Evolutionary conservation across 176 grass and related monocot genomes (phyloP).

Genomic region (Musa itinerans): DNA sequence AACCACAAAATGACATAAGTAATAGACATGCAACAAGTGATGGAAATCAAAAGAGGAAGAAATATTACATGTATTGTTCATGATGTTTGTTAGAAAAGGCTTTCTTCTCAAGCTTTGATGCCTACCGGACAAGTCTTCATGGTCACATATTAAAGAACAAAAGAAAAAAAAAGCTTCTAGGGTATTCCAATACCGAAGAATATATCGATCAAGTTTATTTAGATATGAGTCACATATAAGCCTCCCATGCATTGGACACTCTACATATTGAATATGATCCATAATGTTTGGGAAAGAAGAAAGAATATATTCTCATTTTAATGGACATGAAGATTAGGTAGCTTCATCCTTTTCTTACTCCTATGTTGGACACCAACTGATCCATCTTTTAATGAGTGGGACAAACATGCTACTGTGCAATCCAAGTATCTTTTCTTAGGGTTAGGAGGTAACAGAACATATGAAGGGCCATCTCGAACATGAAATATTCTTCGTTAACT

Average conservation of each 20-base stretch:
- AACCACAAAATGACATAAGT: neutral
- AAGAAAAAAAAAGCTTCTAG: neutral
- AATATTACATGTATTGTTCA: too few relatives aligned
- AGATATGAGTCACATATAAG: neutral
- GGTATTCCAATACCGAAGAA: too few relatives aligned
- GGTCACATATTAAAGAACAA: neutral
- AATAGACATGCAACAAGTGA: too few relatives aligned
- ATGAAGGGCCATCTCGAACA: neutral
- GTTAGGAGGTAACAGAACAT: neutral
- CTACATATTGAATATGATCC: neutral
- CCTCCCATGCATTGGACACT: neutral
- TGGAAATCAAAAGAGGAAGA: too few relatives aligned
- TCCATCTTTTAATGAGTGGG: neutral
- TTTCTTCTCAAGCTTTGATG: neutral
- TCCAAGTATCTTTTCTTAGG: neutral
- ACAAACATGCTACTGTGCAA: neutral
- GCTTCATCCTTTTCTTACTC: neutral
- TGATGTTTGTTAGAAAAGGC: neutral
- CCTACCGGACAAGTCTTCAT: neutral
- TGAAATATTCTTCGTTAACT: neutral
- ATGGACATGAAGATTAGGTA: neutral
- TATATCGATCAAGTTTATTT: too few relatives aligned
- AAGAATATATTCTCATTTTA: neutral
- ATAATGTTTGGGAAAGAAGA: neutral
- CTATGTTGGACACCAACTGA: neutral